These are phyloP conservation scores for Russula vinacea DNA, from an alignment of 768 basidiomycete genomes.

Conservation along the genomic window DNA sequence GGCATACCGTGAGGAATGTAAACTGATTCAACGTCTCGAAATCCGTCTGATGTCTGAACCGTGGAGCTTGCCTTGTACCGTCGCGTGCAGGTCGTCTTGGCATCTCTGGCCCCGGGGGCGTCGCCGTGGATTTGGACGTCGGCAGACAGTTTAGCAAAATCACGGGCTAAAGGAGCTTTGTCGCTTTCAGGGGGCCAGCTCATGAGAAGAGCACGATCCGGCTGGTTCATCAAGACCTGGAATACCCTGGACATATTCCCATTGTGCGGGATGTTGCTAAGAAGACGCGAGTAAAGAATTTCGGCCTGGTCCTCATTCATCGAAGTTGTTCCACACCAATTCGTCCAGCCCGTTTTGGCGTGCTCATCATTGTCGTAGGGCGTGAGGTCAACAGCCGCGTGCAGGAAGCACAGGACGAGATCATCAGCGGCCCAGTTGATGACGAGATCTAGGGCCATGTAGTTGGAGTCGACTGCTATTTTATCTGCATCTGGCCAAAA, in stretches of 20 bases:
- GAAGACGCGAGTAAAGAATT: conserved; percentile 57
- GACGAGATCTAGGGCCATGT: conserved; percentile 85
- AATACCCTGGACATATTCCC: conserved; percentile 62
- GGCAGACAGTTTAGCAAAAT: conserved; percentile 58
- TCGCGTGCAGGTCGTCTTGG: conserved; percentile 84
- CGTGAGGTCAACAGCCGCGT: conserved; percentile 72
- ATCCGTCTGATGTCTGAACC: conserved; percentile 50
- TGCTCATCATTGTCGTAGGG: conserved; percentile 72
- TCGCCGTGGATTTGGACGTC: conserved; percentile 60
- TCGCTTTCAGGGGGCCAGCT: conserved; percentile 72
- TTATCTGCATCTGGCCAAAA: conserved; percentile 66
- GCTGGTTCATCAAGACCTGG: conserved; percentile 68
- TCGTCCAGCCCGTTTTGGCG: conserved; percentile 74
- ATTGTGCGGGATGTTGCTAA: conserved; percentile 51
- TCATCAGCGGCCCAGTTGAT: conserved; percentile 87
- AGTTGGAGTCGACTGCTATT: conserved; percentile 64
- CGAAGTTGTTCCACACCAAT: conserved; percentile 81
- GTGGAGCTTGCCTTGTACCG: conserved; percentile 72
- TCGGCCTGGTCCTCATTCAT: conserved; percentile 58
- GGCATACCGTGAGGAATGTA: conserved; percentile 84
- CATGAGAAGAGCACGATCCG: conserved; percentile 56
- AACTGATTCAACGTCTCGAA: conserved; percentile 75
- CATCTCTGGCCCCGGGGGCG: conserved; percentile 54
- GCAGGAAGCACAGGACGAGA: conserved; percentile 84
- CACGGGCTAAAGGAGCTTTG: conserved; percentile 39